A percentile compares a stretch with the other conserved stretches of the same genome.
Evolutionary conservation across 1,284 basidiomycete genomes (phyloP).

Genomic region (Paramarasmius palmivorus): DNA sequence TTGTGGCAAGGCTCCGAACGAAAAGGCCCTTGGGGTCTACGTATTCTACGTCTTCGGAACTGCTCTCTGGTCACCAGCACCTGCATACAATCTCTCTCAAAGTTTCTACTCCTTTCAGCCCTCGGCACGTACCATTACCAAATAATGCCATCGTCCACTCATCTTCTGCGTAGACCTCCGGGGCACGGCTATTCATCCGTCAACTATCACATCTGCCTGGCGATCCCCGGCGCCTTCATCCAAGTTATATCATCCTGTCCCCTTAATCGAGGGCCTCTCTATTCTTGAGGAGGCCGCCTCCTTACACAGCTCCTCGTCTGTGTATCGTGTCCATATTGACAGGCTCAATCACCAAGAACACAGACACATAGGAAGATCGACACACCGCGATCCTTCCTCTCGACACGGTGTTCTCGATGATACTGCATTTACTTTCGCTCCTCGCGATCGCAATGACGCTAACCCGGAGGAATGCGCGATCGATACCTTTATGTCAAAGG

Average conservation of each 20-base stretch:
- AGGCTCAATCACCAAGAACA: background rate
- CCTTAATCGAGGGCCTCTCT: constrained; percentile 11
- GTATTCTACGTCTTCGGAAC: constrained; percentile 51
- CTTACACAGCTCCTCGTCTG: constrained; percentile 5
- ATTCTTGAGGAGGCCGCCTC: background rate
- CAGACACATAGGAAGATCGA: background rate
- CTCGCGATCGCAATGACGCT: background rate
- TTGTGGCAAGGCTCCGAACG: constrained; percentile 21
- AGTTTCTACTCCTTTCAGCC: constrained; percentile 56
- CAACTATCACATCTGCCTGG: constrained; percentile 13
- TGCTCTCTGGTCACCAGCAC: constrained; percentile 45
- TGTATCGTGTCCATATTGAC: constrained; percentile 11
- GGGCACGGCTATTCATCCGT: constrained; percentile 34
- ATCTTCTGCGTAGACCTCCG: constrained; percentile 46
- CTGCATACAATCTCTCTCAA: constrained; percentile 37
- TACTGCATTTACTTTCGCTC: constrained; percentile 7
- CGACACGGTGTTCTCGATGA: background rate
- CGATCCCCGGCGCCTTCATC: background rate
- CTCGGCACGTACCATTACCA: constrained; percentile 42
- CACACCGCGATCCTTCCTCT: background rate
- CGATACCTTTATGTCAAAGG: background rate
- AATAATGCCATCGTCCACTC: constrained; percentile 4
- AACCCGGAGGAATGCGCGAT: too few species aligned
- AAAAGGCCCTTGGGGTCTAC: constrained; percentile 56
- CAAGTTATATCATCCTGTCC: constrained; percentile 13